Conservation (phyloP, 208 protist species). For the Angomonas ambiguus region DNA sequence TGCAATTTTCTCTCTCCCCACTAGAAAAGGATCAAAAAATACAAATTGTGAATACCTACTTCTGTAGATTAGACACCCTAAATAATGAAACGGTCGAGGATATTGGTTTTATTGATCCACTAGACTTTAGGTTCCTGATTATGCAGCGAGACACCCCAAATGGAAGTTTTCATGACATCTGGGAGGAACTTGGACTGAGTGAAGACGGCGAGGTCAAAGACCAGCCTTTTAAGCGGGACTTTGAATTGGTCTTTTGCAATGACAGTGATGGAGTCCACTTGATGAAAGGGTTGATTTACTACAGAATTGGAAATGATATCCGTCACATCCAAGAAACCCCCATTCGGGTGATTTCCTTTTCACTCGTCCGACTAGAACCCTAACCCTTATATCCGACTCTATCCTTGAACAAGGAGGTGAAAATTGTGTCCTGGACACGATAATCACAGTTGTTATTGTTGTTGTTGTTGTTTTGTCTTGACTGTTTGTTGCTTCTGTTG, state of each 20-base stretch:
- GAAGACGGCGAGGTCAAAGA: not conserved
- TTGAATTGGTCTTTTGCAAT: constrained; percentile 63
- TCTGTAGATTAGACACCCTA: constrained; percentile 13
- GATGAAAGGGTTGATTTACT: constrained; percentile 80
- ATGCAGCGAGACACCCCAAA: not conserved
- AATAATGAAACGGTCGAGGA: not conserved
- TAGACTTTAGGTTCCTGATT: not conserved
- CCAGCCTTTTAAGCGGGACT: constrained; percentile 13
- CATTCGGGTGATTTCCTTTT: constrained; percentile 66
- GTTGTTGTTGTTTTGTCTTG: no score
- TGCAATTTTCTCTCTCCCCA: constrained; percentile 33
- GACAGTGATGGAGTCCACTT: constrained; percentile 40
- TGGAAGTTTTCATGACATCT: no score
- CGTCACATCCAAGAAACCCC: constrained; percentile 22
- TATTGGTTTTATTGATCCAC: not conserved
- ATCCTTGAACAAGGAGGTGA: no score
- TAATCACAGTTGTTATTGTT: no score
- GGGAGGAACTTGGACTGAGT: no score
- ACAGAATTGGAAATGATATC: constrained; percentile 35
- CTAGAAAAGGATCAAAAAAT: constrained; percentile 9
- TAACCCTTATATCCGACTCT: constrained; percentile 8
- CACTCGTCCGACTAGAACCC: constrained; percentile 34
- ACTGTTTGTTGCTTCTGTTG: no score
- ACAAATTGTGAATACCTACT: not conserved
- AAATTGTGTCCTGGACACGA: no score